Evolutionary conservation across 2,329 filamentous ascomycete genomes (phyloP).

Genomic region (Xylaria sp.): DNA sequence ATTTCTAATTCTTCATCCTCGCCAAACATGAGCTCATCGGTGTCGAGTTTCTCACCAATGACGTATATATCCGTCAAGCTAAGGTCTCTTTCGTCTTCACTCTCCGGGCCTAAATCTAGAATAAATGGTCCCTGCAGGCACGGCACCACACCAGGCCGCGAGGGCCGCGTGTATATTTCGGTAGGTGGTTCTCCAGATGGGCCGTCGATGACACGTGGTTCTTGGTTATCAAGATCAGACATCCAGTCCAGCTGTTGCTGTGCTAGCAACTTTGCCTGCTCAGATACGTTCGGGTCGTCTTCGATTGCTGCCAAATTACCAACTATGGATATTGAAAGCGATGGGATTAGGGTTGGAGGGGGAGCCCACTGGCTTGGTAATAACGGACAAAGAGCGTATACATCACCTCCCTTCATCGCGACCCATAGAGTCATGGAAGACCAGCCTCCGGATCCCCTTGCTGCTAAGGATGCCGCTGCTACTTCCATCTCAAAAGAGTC

Average conservation of each 20-base stretch:
- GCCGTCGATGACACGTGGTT: conserved; percentile 60
- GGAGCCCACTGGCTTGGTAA: conserved; percentile 86
- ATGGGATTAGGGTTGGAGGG: conserved; percentile 76
- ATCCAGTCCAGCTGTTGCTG: conserved; percentile 73
- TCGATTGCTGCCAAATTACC: conserved; percentile 70
- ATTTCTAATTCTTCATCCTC: conserved; percentile 67
- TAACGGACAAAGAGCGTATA: conserved; percentile 91
- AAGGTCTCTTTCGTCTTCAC: conserved; percentile 61
- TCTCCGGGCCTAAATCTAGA: conserved; percentile 58
- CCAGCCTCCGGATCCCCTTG: conserved; percentile 77
- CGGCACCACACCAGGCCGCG: conserved; percentile 62
- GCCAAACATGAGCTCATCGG: conserved; percentile 65
- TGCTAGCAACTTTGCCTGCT: conserved; percentile 60
- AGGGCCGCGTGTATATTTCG: conserved; percentile 63
- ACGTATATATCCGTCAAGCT: conserved; percentile 66
- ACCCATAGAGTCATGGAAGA: conserved; percentile 96
- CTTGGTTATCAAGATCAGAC: conserved; percentile 68
- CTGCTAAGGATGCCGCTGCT: conserved; percentile 81
- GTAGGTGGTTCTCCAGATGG: conserved; percentile 53
- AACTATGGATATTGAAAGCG: conserved; percentile 81
- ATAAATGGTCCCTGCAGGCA: conserved; percentile 68
- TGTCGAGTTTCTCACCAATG: conserved; percentile 66
- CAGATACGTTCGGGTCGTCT: conserved; percentile 60
- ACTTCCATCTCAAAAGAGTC: conserved; percentile 94
- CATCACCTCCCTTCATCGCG: conserved; percentile 90